A percentile compares a stretch with the other conserved stretches of the same genome.
Evolutionary conservation across 106 monocot genomes (phyloP).

Genomic region (Platanthera zijinensis): DNA sequence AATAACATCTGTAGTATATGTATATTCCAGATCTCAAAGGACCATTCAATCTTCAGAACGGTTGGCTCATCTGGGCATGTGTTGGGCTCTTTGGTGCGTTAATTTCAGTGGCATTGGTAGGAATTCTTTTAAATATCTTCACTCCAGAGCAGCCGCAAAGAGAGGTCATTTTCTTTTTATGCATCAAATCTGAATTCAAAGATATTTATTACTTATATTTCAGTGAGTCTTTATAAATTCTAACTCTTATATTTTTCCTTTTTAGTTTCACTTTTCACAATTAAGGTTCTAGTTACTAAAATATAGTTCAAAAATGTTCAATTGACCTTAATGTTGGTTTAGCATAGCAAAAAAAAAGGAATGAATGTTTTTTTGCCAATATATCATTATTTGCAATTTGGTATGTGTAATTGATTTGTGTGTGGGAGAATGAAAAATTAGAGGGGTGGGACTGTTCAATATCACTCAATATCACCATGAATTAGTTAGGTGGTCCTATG

Average conservation of each 20-base stretch:
- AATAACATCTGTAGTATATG: slow-evolving; percentile 4
- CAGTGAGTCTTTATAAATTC: neutral
- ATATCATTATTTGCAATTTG: neutral
- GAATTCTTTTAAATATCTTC: slow-evolving; percentile 36
- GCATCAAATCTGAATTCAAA: neutral
- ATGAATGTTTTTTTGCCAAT: no score
- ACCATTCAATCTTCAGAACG: slow-evolving; percentile 64
- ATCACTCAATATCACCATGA: neutral
- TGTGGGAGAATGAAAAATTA: neutral
- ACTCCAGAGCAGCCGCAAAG: slow-evolving; percentile 65
- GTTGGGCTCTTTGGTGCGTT: slow-evolving; percentile 58
- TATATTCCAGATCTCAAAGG: slow-evolving; percentile 53
- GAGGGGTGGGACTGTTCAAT: neutral
- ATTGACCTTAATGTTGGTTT: neutral
- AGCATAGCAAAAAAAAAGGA: neutral
- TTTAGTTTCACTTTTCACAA: neutral
- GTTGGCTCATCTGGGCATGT: slow-evolving; percentile 86
- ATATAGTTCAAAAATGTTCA: neutral
- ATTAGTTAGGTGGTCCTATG: neutral
- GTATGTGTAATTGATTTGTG: neutral
- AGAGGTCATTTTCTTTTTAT: slow-evolving; percentile 37
- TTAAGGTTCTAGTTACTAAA: neutral
- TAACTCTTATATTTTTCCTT: neutral
- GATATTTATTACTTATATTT: neutral
- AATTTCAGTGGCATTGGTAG: slow-evolving; percentile 46